phyloP scores from a whole-genome alignment of 2,329 filamentous ascomycete species.

The Aspergillus nomiae region DNA sequence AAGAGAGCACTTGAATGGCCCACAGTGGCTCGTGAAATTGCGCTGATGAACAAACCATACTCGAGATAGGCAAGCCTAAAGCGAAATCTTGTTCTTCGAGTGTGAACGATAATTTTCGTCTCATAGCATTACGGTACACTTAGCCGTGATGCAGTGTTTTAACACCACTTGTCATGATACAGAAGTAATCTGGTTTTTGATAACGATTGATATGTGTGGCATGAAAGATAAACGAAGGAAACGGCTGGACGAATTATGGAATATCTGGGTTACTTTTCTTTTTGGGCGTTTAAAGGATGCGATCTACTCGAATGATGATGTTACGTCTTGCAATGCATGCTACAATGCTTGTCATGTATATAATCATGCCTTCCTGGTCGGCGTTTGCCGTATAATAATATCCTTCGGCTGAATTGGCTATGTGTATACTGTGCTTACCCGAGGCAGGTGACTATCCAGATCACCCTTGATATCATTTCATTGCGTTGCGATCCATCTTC shows the following conservation, averaged over 20 bases:
- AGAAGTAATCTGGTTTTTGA: constrained; percentile 9
- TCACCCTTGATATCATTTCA: not conserved
- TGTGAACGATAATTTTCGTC: not conserved
- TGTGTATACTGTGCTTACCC: not conserved
- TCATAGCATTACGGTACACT: not conserved
- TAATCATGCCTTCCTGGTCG: not conserved
- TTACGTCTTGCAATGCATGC: not conserved
- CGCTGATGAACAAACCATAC: constrained; percentile 94
- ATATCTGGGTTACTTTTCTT: not conserved
- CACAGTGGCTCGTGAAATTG: constrained; percentile 84
- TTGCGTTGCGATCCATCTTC: not conserved
- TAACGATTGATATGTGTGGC: constrained; percentile 18
- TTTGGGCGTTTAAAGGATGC: not conserved
- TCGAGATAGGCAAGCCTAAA: constrained; percentile 57
- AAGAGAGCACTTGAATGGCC: constrained; percentile 88
- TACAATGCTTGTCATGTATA: constrained; percentile 3
- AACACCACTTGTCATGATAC: constrained; percentile 1
- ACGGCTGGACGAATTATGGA: constrained; percentile 7
- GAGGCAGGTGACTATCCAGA: not conserved
- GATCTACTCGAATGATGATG: constrained; percentile 1
- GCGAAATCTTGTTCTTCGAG: not conserved
- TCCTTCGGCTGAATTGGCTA: not conserved
- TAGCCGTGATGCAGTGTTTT: not conserved
- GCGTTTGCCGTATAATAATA: not conserved
- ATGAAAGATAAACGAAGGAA: constrained; percentile 8